Evolutionary conservation across 306 rosid species (phyloP).

Genomic region (Myrica gale): DNA sequence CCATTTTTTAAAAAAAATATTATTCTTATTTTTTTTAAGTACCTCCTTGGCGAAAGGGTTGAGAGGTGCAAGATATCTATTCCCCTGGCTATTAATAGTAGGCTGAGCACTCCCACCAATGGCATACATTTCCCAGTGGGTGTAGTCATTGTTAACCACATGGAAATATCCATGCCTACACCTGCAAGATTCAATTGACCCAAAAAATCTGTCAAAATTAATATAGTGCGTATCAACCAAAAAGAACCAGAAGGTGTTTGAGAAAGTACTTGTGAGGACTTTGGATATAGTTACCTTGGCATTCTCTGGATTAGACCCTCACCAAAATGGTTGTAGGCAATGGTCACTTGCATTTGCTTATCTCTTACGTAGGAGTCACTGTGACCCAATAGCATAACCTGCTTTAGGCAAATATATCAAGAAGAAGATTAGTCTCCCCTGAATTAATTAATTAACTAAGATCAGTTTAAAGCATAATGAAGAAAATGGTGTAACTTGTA

Average conservation of each 20-base stretch:
- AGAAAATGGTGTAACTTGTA: not conserved
- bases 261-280: not conserved
- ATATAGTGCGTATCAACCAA: too few relatives aligned
- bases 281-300: slow-evolving; percentile 71
- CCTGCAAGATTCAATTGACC: slow-evolving; percentile 46
- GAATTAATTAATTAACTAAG: not conserved
- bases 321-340: slow-evolving; percentile 98
- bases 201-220: slow-evolving; percentile 4
- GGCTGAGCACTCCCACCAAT: slow-evolving; percentile 98
- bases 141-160: slow-evolving; percentile 96
- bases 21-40: not conserved
- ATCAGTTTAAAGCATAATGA: not conserved
- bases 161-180: slow-evolving; percentile 98
- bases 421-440: not conserved
- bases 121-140: slow-evolving; percentile 98
- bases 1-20: too few relatives aligned
- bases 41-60: slow-evolving; percentile 89
- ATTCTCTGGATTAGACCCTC: slow-evolving; percentile 95
- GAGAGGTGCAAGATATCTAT: slow-evolving; percentile 86
- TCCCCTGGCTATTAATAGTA: slow-evolving; percentile 97
- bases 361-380: slow-evolving; percentile 83
- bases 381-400: slow-evolving; percentile 94
- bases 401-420: slow-evolving; percentile 20
- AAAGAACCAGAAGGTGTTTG: too few relatives aligned
- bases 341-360: slow-evolving; percentile 95